A percentile compares a stretch with the other conserved stretches of the same genome.
These are phyloP conservation scores for Zygoascus ofunaensis DNA, from an alignment of 805 yeast genomes.

Conservation along the genomic window DNA sequence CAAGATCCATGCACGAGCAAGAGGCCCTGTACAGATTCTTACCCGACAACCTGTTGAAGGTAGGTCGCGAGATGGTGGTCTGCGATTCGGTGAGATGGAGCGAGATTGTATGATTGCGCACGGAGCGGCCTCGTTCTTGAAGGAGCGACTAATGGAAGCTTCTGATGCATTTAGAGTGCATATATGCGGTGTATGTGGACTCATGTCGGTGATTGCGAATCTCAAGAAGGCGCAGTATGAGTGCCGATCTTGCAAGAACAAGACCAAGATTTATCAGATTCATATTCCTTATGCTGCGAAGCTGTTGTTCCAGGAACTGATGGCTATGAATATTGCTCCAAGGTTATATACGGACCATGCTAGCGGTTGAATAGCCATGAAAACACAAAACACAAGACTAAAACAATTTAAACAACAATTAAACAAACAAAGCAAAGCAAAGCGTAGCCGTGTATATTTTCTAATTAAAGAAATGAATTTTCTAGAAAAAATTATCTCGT, in stretches of 20 bases:
- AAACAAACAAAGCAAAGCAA: conserved; percentile 1
- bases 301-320: conserved; percentile 90
- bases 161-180: conserved; percentile 98
- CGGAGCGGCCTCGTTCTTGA: conserved; percentile 97
- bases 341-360: conserved; percentile 92
- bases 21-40: conserved; percentile 96
- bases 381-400: no score
- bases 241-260: conserved; percentile 97
- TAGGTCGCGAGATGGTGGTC: conserved; percentile 98
- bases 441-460: no score
- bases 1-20: conserved; percentile 97
- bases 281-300: conserved; percentile 99
- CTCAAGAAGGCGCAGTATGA: conserved; percentile 96
- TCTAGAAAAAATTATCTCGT: not conserved
- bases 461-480: no score
- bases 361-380: no score
- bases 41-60: conserved; percentile 99
- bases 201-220: conserved; percentile 96
- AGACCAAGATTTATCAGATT: conserved; percentile 94
- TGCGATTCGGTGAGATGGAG: conserved; percentile 99
- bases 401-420: conserved; percentile 1
- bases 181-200: conserved; percentile 96
- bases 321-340: conserved; percentile 99
- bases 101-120: conserved; percentile 99
- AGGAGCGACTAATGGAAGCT: conserved; percentile 97